Percentiles rank a stretch among this genome's conserved stretches.
phyloP scores from a whole-genome alignment of 768 basidiomycete species.

The Suillus weaverae region DNA sequence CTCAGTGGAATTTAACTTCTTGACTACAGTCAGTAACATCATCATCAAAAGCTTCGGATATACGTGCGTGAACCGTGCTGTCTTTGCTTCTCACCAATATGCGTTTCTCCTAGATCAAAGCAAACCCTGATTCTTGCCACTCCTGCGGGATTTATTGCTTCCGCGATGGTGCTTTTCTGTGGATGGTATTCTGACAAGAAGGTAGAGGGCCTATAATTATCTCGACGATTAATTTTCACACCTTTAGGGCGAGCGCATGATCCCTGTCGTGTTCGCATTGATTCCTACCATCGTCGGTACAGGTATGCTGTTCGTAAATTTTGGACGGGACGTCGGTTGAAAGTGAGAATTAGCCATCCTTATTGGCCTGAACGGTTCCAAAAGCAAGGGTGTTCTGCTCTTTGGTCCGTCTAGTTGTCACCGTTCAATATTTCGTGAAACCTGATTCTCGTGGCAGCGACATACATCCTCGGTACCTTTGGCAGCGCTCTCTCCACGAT shows the following conservation, averaged over 20 bases:
- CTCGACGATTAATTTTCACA: neutral
- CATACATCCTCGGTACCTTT: conserved; percentile 54
- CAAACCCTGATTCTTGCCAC: conserved; percentile 62
- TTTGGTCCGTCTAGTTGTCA: conserved; percentile 43
- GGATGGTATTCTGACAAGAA: conserved; percentile 69
- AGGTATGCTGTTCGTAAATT: conserved; percentile 33
- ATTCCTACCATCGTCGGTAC: conserved; percentile 59
- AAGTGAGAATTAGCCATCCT: conserved; percentile 40
- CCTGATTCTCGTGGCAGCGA: conserved; percentile 31
- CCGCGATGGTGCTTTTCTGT: conserved; percentile 48
- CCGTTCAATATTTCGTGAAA: neutral
- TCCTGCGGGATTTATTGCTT: conserved; percentile 52
- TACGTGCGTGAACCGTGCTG: conserved; percentile 40
- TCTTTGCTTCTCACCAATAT: neutral
- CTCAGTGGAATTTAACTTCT: conserved; percentile 1
- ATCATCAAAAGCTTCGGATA: conserved; percentile 67
- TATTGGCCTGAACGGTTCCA: conserved; percentile 51
- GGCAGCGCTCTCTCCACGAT: conserved; percentile 59
- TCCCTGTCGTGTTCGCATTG: conserved; percentile 57
- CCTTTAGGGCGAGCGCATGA: conserved; percentile 56
- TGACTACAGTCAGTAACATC: conserved; percentile 52
- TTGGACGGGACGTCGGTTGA: neutral
- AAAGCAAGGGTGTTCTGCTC: conserved; percentile 50
- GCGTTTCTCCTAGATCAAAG: conserved; percentile 43
- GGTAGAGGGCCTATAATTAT: conserved; percentile 30